Base-by-base conservation (phyloP, 2,329 filamentous ascomycete species). In the Mariannaea sp. region DNA sequence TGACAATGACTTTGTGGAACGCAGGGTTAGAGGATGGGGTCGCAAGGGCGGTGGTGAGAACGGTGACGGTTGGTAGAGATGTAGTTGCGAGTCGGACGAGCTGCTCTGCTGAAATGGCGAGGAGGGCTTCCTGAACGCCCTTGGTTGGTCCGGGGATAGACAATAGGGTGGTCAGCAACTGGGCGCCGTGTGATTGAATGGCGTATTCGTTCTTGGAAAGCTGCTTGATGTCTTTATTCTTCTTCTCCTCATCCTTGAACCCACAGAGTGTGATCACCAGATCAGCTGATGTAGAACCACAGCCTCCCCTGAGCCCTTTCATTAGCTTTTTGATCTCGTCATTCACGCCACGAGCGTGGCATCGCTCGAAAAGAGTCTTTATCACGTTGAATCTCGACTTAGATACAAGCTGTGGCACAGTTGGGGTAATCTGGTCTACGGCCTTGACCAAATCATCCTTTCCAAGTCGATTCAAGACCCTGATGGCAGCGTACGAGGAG, bases 401-500 rank as follows among this genome's bases (percentile, higher is more conserved):
- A 47, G 89, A 80, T 7, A 97, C 81, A 7, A 97, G 78, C 43
- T 82, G 82, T 0, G 84, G 80, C 5, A 97, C 80, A 49, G 90
- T 86, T 0, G 90, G 87, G 4, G 87, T 71, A 50, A 96, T 88
- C 64, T 86, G 80, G 42, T 85, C 78, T 50, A 92, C 82, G 0
- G 89, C 90, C 49, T 84, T 83, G 35, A 86, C 79, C 7, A 99
- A 79, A 66, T 97, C 92, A 55, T 96, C 91, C 68, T 90, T 92
- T 70, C 90, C 88, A 9, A 97, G 78, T 48, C 94, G 84, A 68
- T 91, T 89, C 36, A 99, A 77, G 3, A 95, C 86, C 53, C 86
- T 84, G 61, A 92, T 89, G 16, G 91, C 90, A 1, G 95, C 89
- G 67, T 96, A 97, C 19, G 86, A 88, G 5, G 94, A 92, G 42